Base-by-base conservation (phyloP, 805 yeast genomes). In the Candida nitratophila region DNA sequence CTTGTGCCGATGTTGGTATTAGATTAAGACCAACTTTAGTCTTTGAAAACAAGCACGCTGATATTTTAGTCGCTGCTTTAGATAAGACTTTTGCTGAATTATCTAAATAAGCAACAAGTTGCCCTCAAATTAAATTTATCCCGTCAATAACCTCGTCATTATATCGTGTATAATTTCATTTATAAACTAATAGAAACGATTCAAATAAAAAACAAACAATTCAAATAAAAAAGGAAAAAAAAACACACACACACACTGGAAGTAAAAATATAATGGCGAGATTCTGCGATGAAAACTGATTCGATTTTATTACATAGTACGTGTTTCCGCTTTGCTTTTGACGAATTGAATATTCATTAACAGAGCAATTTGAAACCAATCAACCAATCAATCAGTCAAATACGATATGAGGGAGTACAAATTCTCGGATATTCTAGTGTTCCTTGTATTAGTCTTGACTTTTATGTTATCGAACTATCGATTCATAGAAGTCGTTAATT, bases 31-130 rank as follows among this genome's bases (percentile, higher is more conserved):
- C 95, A 48, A 74, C 86, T 38, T 69, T 86, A 55, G 78, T 80
- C 19, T 86, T 86, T 61, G 89, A 83, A 70, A 76, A 81, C 68
- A 81, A 81, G 66, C 95, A 86, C 57, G 91, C 86, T 44, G 87
- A 84, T 53, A 63, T 84, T 44, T 72, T 85, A 53, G 58, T 83
- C 43, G 65, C 66, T 27, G 62, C 65, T 37, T 54, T 76, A 46
- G 65, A 65, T 44, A 69, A 70, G 57, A 64, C 56, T 49, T 53
- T 55, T 22, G 45, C 62, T 27, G 44, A 54, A 30, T 47, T 61
- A 44, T 59, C 37, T 20, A 17, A 34, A 34, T 34, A 34, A 20
- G 12, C n/a, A n/a, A 29, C 14, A 7, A 29, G 5, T 7, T 6
- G 11, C 24, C 26, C 4, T 34, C 20, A 11, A 4, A 6, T 19